phyloP scores from a whole-genome alignment of 1,284 basidiomycete species.

The Trametes versicolor region DNA sequence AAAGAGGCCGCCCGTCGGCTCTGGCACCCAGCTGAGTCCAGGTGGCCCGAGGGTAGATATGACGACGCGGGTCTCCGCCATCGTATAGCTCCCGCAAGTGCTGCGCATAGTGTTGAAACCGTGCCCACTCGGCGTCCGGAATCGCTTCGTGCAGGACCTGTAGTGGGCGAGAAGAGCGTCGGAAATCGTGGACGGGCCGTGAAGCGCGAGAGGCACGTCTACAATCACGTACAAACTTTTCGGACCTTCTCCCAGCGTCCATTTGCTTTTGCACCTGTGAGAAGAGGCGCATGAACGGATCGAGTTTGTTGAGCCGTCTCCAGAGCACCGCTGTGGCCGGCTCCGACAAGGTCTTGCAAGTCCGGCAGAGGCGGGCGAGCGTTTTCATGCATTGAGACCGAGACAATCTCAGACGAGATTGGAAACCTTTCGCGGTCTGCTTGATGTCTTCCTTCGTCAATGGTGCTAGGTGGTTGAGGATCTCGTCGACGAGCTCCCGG shows the following conservation, averaged over 20 bases:
- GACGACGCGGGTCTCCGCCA: background rate
- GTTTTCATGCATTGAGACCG: background rate
- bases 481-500: background rate
- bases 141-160: background rate
- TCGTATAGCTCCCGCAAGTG: conserved; percentile 9
- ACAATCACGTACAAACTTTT: background rate
- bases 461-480: background rate
- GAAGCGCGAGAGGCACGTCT: no score
- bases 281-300: background rate
- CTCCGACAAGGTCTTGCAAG: background rate
- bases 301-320: background rate
- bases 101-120: conserved; percentile 3
- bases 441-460: background rate
- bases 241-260: background rate
- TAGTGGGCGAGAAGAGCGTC: no score
- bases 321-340: background rate
- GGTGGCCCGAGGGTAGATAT: background rate
- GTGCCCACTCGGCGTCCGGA: conserved; percentile 11
- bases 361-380: background rate
- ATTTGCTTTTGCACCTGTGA: background rate
- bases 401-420: background rate
- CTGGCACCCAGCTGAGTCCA: background rate
- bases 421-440: background rate
- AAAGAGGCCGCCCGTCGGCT: background rate
- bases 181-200: no score